A percentile compares a stretch with the other conserved stretches of the same genome.
These are phyloP conservation scores for Penicillium dipodomyicola DNA, from an alignment of 495 filamentous ascomycete species.

Conservation along the genomic window DNA sequence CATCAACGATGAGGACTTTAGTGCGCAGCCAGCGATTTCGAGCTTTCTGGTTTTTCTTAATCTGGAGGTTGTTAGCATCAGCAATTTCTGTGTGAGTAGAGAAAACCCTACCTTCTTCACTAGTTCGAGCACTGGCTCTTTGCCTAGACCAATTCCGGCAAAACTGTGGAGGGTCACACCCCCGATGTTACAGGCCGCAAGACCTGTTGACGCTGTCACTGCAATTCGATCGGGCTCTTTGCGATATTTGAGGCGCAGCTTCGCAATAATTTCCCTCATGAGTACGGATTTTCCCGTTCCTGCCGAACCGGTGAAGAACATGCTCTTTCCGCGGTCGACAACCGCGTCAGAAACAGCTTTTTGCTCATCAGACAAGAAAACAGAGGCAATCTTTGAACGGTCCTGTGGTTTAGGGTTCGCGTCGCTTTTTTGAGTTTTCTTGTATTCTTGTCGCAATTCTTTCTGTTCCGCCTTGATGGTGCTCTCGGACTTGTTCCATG, in stretches of 20 bases:
- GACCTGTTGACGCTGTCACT: slow-evolving; percentile 91
- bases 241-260: slow-evolving; percentile 70
- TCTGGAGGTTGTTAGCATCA: slow-evolving; percentile 37
- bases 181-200: slow-evolving; percentile 95
- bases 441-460: slow-evolving; percentile 62
- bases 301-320: slow-evolving; percentile 97
- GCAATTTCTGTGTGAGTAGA: background rate
- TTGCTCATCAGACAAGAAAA: slow-evolving; percentile 85
- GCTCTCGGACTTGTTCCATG: slow-evolving; percentile 82
- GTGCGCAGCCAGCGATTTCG: slow-evolving; percentile 85
- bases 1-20: slow-evolving; percentile 84
- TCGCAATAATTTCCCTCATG: slow-evolving; percentile 82
- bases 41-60: slow-evolving; percentile 83
- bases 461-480: slow-evolving; percentile 81
- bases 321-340: slow-evolving; percentile 70
- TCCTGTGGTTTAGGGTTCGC: slow-evolving; percentile 15
- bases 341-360: slow-evolving; percentile 77
- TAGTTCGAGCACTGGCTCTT: slow-evolving; percentile 76
- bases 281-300: slow-evolving; percentile 98
- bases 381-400: slow-evolving; percentile 47
- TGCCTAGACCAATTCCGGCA: slow-evolving; percentile 90
- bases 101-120: slow-evolving; percentile 63
- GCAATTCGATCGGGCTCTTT: slow-evolving; percentile 78
- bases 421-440: slow-evolving; percentile 45
- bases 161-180: slow-evolving; percentile 96